These are phyloP conservation scores for Pseudonectria buxi DNA, from an alignment of 2,329 filamentous ascomycete genomes.

Conservation along the genomic window DNA sequence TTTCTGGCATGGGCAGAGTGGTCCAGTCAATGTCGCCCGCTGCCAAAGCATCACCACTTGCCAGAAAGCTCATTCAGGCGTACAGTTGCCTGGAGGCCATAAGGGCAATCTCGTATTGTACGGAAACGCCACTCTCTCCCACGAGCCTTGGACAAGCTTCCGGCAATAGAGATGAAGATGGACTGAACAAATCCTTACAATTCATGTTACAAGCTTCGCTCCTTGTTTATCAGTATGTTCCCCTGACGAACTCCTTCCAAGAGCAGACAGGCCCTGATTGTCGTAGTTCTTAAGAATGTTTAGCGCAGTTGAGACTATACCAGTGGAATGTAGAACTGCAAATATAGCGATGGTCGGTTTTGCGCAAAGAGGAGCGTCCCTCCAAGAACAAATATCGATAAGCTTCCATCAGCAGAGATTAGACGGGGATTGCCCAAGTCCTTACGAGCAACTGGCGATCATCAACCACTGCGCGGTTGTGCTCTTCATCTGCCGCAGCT, in stretches of 20 bases:
- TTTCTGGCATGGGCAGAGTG: slow-evolving; percentile 18
- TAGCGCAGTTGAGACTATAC: slow-evolving; percentile 7
- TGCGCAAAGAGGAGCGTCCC: slow-evolving; percentile 3
- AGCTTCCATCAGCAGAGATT: background rate
- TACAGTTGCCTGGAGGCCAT: slow-evolving; percentile 18
- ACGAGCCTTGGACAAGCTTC: slow-evolving; percentile 1
- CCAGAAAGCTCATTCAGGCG: slow-evolving; percentile 11
- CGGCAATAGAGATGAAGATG: accelerated
- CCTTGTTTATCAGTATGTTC: slow-evolving; percentile 14
- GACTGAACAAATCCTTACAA: background rate
- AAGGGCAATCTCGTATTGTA: slow-evolving; percentile 19
- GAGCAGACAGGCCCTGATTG: background rate
- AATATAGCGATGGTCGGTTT: slow-evolving; percentile 4
- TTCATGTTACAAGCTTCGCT: slow-evolving; percentile 11
- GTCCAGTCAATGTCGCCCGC: slow-evolving; percentile 6
- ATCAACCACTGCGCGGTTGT: slow-evolving; percentile 11
- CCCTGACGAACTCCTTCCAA: accelerated
- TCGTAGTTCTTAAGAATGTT: slow-evolving; percentile 20
- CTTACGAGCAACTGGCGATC: slow-evolving; percentile 5
- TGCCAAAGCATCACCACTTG: background rate
- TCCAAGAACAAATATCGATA: slow-evolving; percentile 3
- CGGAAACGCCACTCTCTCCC: slow-evolving; percentile 14
- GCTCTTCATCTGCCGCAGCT: slow-evolving; percentile 19
- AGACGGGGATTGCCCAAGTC: background rate
- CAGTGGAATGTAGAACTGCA: background rate